Percentiles rank a stretch among this genome's conserved stretches.
Evolutionary conservation across 1,284 basidiomycete genomes (phyloP).

Genomic region (Cutaneotrichosporon dermatis): DNA sequence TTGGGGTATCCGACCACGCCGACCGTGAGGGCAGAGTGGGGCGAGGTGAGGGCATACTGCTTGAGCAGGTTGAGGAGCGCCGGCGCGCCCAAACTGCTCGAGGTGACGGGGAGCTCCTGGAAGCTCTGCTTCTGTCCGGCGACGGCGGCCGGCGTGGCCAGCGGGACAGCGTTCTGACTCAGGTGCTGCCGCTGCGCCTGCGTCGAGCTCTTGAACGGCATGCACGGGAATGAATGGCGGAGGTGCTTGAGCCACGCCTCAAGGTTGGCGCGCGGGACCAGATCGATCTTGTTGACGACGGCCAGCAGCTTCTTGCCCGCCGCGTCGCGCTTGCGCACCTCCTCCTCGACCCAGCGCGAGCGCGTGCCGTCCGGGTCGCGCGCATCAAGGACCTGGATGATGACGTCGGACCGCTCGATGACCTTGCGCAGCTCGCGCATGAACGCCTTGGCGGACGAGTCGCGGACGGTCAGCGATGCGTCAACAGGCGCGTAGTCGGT

Average conservation of each 20-base stretch:
- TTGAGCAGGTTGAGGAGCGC: slow-evolving; percentile 81
- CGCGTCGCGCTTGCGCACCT: slow-evolving; percentile 72
- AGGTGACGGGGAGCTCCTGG: slow-evolving; percentile 58
- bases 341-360: slow-evolving; percentile 81
- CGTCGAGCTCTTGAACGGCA: slow-evolving; percentile 88
- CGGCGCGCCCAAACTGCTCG: slow-evolving; percentile 56
- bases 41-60: slow-evolving; percentile 70
- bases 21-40: slow-evolving; percentile 69
- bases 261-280: slow-evolving; percentile 83
- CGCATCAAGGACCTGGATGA: slow-evolving; percentile 76
- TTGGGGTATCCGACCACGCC: slow-evolving; percentile 97
- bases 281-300: slow-evolving; percentile 88
- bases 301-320: slow-evolving; percentile 86
- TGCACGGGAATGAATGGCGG: slow-evolving; percentile 83
- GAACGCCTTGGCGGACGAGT: slow-evolving; percentile 61
- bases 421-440: slow-evolving; percentile 76
- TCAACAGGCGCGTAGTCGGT: slow-evolving; percentile 45
- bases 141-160: slow-evolving; percentile 33
- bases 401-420: slow-evolving; percentile 85
- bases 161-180: slow-evolving; percentile 49
- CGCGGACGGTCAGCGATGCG: slow-evolving; percentile 55
- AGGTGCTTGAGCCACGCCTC: slow-evolving; percentile 86
- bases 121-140: slow-evolving; percentile 46
- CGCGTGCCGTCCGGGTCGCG: slow-evolving; percentile 86
- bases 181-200: slow-evolving; percentile 74